Evolutionary conservation across 139 green algal species (phyloP).

Genomic region (Picochlorum sp.): DNA sequence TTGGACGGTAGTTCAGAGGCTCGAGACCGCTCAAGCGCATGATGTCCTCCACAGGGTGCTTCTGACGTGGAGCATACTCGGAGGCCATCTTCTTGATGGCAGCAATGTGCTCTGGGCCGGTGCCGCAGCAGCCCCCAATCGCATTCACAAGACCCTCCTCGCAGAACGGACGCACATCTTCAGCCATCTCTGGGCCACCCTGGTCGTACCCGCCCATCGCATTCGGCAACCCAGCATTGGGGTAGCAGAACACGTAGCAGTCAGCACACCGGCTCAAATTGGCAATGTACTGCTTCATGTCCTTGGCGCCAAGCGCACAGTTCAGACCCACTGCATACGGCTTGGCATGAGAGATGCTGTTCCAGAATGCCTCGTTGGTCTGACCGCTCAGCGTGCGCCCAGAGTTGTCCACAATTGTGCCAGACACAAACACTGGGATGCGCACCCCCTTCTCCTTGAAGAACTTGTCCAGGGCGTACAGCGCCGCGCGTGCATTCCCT

Average conservation of each 20-base stretch:
- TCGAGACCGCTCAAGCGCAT: constrained; percentile 91
- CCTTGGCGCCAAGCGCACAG: constrained; percentile 88
- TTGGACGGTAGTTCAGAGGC: constrained; percentile 85
- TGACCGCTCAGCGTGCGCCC: constrained; percentile 92
- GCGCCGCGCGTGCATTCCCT: constrained; percentile 91
- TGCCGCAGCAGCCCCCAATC: constrained; percentile 94
- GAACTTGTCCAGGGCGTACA: constrained; percentile 89
- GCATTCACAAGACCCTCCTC: constrained; percentile 83
- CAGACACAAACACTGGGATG: constrained; percentile 90
- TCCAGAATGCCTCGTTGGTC: constrained; percentile 99
- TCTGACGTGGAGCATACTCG: constrained; percentile 56
- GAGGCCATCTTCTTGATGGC: constrained; percentile 55
- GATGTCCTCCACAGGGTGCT: constrained; percentile 46
- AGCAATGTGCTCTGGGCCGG: constrained; percentile 81
- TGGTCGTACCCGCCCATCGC: constrained; percentile 98
- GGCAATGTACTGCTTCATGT: constrained; percentile 93
- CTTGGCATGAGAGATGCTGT: constrained; percentile 82
- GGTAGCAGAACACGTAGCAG: constrained; percentile 96
- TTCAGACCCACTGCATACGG: constrained; percentile 93
- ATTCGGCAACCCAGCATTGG: constrained; percentile 96
- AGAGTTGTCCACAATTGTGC: constrained; percentile 94
- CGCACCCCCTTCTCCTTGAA: constrained; percentile 70
- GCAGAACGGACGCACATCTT: constrained; percentile 89
- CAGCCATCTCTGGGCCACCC: constrained; percentile 85
- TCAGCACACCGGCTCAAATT: constrained; percentile 81